A percentile compares a stretch with the other conserved stretches of the same genome.
phyloP scores from a whole-genome alignment of 208 protist species.

The Wallacemonas sp. region DNA sequence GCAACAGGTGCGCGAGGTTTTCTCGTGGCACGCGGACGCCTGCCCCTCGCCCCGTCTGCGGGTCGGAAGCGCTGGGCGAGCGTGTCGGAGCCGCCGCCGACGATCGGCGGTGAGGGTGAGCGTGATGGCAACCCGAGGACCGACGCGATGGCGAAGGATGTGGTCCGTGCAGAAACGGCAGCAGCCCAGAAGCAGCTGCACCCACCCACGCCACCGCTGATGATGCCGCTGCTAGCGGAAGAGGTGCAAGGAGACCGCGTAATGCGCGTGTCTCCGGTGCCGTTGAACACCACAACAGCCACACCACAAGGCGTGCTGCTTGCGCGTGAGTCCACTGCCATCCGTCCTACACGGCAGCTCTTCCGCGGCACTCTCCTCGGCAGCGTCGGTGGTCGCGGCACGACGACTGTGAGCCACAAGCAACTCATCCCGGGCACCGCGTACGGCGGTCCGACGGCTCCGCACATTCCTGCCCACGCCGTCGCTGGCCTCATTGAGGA shows the following conservation, averaged over 20 bases:
- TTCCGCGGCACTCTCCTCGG: conserved; percentile 37
- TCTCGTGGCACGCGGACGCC: background rate
- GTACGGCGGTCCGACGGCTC: conserved; percentile 43
- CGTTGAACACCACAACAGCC: background rate
- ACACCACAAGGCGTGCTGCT: background rate
- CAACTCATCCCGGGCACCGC: conserved; percentile 51
- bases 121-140: too few relatives aligned
- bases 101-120: too few relatives aligned
- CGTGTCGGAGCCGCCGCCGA: conserved; percentile 7
- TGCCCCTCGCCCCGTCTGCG: background rate
- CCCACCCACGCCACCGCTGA: conserved; percentile 24
- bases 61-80: conserved; percentile 13
- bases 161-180: too few relatives aligned
- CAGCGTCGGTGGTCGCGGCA: conserved; percentile 30
- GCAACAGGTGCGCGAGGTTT: background rate
- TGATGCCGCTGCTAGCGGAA: background rate
- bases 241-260: background rate
- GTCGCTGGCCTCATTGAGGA: conserved; percentile 44
- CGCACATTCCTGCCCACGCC: conserved; percentile 40
- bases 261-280: background rate
- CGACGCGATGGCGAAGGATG: too few relatives aligned
- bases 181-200: too few relatives aligned
- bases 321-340: conserved; percentile 42
- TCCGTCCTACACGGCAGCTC: conserved; percentile 76
- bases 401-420: conserved; percentile 37